Conservation (phyloP, 805 yeast genomes). For the Starmerella kuoi region DNA sequence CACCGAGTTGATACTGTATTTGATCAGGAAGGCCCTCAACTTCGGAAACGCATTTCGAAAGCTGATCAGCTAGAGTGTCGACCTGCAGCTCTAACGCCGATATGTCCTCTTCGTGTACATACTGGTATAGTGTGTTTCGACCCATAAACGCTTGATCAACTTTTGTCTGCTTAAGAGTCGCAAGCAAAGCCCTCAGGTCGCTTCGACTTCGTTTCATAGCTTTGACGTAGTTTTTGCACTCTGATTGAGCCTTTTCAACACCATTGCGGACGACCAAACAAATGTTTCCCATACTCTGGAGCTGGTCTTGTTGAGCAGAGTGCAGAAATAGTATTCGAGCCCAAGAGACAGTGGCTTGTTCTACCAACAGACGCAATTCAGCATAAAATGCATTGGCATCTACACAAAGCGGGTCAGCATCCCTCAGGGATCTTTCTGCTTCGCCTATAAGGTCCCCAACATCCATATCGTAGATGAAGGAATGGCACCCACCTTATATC, state of each 20-base stretch:
- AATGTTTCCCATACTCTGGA: slow-evolving; percentile 28
- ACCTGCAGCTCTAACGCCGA: slow-evolving; percentile 11
- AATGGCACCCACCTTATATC: too few relatives aligned
- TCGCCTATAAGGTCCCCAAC: slow-evolving; percentile 36
- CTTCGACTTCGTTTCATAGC: slow-evolving; percentile 7
- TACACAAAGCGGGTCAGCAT: slow-evolving; percentile 42
- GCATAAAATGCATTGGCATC: slow-evolving; percentile 36
- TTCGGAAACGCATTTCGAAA: slow-evolving; percentile 8
- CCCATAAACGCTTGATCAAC: slow-evolving; percentile 15
- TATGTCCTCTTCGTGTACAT: slow-evolving; percentile 20
- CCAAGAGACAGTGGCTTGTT: slow-evolving; percentile 33
- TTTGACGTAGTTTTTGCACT: slow-evolving; percentile 10
- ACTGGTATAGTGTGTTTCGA: slow-evolving; percentile 14
- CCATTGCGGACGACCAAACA: slow-evolving; percentile 27
- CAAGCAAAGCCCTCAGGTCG: slow-evolving; percentile 20
- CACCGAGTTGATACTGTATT: slow-evolving; percentile 16
- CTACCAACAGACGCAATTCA: slow-evolving; percentile 31
- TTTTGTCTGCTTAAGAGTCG: slow-evolving; percentile 13
- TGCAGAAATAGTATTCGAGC: slow-evolving; percentile 36
- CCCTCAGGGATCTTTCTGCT: slow-evolving; percentile 38
- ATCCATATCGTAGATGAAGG: slow-evolving; percentile 30
- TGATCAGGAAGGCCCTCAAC: slow-evolving; percentile 13
- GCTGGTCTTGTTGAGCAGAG: slow-evolving; percentile 39
- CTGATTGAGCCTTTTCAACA: slow-evolving; percentile 18
- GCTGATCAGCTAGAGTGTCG: slow-evolving; percentile 6